These are phyloP conservation scores for Oxyria digyna DNA, from an alignment of 148 eudicot genomes.

Conservation along the genomic window DNA sequence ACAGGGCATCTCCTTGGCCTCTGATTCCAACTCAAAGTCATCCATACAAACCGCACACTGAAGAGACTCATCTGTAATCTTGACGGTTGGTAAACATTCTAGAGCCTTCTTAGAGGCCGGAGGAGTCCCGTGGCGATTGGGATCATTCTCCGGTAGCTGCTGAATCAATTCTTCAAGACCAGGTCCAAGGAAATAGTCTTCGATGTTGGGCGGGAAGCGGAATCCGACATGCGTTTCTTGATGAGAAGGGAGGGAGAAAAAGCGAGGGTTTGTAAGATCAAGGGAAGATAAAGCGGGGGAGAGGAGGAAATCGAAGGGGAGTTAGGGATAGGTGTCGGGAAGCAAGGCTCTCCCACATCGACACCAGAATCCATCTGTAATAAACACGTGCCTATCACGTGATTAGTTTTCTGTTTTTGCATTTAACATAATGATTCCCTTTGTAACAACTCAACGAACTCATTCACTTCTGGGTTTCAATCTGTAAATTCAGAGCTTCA, in stretches of 20 bases:
- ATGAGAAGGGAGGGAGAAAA: slow-evolving; percentile 3
- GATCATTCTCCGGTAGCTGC: slow-evolving; percentile 59
- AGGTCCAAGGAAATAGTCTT: slow-evolving; percentile 61
- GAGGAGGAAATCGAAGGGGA: no score
- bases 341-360: no score
- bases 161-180: slow-evolving; percentile 62
- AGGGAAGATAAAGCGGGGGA: no score
- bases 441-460: no score
- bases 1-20: slow-evolving; percentile 55
- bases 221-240: slow-evolving; percentile 7
- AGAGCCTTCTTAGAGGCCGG: slow-evolving; percentile 51
- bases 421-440: no score
- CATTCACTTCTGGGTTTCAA: no score
- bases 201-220: slow-evolving; percentile 33
- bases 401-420: no score
- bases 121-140: slow-evolving; percentile 57
- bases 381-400: no score
- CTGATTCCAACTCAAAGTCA: slow-evolving; percentile 32
- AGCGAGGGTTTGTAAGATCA: slow-evolving; percentile 17
- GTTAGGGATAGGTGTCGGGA: no score
- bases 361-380: no score
- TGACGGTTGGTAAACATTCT: slow-evolving; percentile 28
- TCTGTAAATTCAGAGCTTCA: no score
- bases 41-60: slow-evolving; percentile 61
- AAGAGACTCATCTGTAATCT: slow-evolving; percentile 21